These are phyloP conservation scores for Phalaenopsis hybrid DNA, from an alignment of 116 monocot species.

Conservation along the genomic window DNA sequence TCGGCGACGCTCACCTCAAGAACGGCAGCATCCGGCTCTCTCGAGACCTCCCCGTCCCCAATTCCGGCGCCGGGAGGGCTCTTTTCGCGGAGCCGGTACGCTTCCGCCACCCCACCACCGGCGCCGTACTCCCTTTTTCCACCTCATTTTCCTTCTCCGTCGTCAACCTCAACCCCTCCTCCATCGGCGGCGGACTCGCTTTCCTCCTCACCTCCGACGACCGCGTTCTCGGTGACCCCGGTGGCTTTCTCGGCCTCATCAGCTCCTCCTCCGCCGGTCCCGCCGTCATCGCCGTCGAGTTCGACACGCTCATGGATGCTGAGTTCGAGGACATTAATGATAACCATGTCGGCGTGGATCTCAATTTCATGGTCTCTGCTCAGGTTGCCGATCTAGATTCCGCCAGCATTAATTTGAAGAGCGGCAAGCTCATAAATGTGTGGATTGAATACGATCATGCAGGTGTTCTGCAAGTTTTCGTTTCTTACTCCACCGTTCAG, in stretches of 20 bases:
- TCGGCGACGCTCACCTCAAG: slow-evolving; percentile 87
- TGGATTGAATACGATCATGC: slow-evolving; percentile 69
- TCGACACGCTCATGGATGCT: slow-evolving; percentile 82
- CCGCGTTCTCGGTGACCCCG: slow-evolving; percentile 55
- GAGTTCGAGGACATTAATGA: slow-evolving; percentile 53
- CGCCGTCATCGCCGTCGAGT: slow-evolving; percentile 64
- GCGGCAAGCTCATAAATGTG: slow-evolving; percentile 56
- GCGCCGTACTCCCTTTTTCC: slow-evolving; percentile 59
- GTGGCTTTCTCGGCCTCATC: slow-evolving; percentile 64
- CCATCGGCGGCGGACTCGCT: slow-evolving; percentile 86
- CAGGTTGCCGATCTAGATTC: slow-evolving; percentile 56
- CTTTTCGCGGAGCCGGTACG: slow-evolving; percentile 64
- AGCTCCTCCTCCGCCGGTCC: slow-evolving; percentile 19
- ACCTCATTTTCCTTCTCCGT: slow-evolving; percentile 87
- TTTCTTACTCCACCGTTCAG: slow-evolving; percentile 62
- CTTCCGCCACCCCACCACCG: slow-evolving; percentile 44
- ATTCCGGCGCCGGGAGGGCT: slow-evolving; percentile 70
- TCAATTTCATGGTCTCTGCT: slow-evolving; percentile 62
- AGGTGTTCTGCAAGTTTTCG: slow-evolving; percentile 40
- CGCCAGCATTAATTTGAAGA: slow-evolving; percentile 56
- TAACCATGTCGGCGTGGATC: slow-evolving; percentile 90
- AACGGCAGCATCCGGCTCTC: slow-evolving; percentile 87
- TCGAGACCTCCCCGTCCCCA: slow-evolving; percentile 78
- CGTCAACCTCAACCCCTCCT: slow-evolving; percentile 66
- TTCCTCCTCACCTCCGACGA: slow-evolving; percentile 67